Evolutionary conservation across 192 early-diverging fungal species (phyloP).

Genomic region (Phycomyces blakesleeanus): DNA sequence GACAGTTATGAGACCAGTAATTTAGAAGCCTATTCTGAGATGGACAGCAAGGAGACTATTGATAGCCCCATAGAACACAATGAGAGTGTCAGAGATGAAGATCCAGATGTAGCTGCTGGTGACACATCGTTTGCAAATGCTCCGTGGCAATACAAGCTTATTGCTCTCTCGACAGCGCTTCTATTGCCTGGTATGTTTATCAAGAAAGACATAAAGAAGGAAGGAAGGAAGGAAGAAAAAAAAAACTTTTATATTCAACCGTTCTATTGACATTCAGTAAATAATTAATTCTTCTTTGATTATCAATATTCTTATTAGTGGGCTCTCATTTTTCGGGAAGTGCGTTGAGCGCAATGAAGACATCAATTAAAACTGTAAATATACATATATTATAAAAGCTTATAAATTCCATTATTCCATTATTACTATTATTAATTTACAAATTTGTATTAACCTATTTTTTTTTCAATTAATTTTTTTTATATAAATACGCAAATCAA

Average conservation of each 20-base stretch:
- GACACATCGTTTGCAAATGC: slow-evolving; percentile 25
- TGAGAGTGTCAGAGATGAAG: neutral
- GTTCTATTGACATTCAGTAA: neutral
- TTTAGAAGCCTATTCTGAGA: no score
- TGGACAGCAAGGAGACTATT: no score
- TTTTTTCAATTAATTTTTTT: slow-evolving; percentile 4
- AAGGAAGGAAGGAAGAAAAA: neutral
- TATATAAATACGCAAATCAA: no score
- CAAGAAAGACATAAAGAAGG: neutral
- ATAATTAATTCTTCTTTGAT: neutral
- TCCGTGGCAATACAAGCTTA: slow-evolving; percentile 50
- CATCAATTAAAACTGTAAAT: slow-evolving; percentile 64
- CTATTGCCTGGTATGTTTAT: slow-evolving; percentile 53
- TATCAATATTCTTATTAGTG: slow-evolving; percentile 39
- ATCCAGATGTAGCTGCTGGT: neutral
- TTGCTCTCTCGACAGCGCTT: slow-evolving; percentile 56
- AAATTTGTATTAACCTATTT: no score
- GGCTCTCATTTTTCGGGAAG: slow-evolving; percentile 69
- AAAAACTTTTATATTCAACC: neutral
- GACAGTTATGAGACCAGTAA: no score
- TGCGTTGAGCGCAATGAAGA: slow-evolving; percentile 67
- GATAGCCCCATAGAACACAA: no score
- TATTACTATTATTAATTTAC: no score
- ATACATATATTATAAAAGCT: no score
- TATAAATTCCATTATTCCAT: no score